Conservation (phyloP, 2,329 filamentous ascomycete species). For the Fusarium udum region DNA sequence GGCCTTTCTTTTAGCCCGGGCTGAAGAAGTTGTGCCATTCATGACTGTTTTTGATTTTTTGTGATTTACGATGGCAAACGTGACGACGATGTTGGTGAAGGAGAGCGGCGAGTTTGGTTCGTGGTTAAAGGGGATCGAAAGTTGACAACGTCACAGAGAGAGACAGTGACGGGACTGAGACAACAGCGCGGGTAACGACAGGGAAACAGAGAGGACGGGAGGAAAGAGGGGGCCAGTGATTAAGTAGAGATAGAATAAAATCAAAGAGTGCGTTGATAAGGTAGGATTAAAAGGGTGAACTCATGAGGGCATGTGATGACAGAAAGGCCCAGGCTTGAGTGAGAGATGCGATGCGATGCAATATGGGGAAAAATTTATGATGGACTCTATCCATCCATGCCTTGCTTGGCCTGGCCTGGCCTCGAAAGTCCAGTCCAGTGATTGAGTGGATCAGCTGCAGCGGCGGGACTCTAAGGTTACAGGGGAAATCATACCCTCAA, state of each 20-base stretch:
- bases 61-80: constrained; percentile 1
- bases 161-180: constrained; percentile 23
- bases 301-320: constrained; percentile 47
- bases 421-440: neutral
- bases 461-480: constrained; percentile 22
- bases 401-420: neutral
- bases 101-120: constrained; percentile 1
- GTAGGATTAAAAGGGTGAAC: constrained; percentile 34
- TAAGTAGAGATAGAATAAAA: constrained; percentile 11
- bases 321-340: constrained; percentile 6
- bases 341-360: constrained; percentile 32
- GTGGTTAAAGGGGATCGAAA: constrained; percentile 20
- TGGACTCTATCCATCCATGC: constrained; percentile 4
- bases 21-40: constrained; percentile 54
- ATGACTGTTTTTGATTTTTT: constrained; percentile 45
- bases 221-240: constrained; percentile 18
- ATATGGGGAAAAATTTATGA: constrained; percentile 43
- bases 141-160: constrained; percentile 25
- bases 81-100: constrained; percentile 10
- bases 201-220: constrained; percentile 37
- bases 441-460: constrained; percentile 28
- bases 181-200: constrained; percentile 36
- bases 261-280: constrained; percentile 12
- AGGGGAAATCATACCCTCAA: constrained; percentile 36
- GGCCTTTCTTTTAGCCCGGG: constrained; percentile 64